phyloP scores from a whole-genome alignment of 768 basidiomycete species.

The Podaxis sp. region DNA sequence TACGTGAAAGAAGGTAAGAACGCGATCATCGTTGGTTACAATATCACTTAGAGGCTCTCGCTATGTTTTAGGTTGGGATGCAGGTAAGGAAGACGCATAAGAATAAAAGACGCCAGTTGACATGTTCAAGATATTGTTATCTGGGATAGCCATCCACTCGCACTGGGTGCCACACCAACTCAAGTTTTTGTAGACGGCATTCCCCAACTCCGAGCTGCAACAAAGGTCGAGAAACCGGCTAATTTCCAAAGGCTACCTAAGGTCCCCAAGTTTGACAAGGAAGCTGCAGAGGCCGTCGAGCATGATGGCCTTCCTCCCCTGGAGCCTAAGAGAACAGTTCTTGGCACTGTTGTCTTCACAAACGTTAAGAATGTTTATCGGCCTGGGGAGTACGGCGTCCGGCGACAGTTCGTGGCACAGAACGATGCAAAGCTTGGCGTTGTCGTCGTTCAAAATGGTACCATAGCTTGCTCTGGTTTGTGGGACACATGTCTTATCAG shows the following conservation, averaged over 20 bases:
- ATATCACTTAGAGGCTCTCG: constrained; percentile 13
- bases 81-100: constrained; percentile 37
- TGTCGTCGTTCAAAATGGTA: constrained; percentile 46
- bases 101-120: neutral
- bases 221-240: constrained; percentile 50
- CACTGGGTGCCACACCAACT: constrained; percentile 80
- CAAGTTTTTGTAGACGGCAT: constrained; percentile 94
- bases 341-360: constrained; percentile 54
- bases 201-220: constrained; percentile 56
- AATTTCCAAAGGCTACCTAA: constrained; percentile 47
- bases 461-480: constrained; percentile 48
- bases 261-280: constrained; percentile 71
- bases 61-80: constrained; percentile 61
- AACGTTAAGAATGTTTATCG: constrained; percentile 59
- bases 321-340: constrained; percentile 34
- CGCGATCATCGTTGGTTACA: neutral
- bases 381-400: constrained; percentile 27
- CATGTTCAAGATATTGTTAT: constrained; percentile 63
- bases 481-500: constrained; percentile 24
- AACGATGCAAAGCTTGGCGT: constrained; percentile 27
- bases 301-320: constrained; percentile 81
- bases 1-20: constrained; percentile 59
- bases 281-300: constrained; percentile 57
- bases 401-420: constrained; percentile 27
- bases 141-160: constrained; percentile 84